Evolutionary conservation across 768 basidiomycete species (phyloP), one percentile per base, ranked within the genome.

Genomic region (Podaxis sp.): DNA sequence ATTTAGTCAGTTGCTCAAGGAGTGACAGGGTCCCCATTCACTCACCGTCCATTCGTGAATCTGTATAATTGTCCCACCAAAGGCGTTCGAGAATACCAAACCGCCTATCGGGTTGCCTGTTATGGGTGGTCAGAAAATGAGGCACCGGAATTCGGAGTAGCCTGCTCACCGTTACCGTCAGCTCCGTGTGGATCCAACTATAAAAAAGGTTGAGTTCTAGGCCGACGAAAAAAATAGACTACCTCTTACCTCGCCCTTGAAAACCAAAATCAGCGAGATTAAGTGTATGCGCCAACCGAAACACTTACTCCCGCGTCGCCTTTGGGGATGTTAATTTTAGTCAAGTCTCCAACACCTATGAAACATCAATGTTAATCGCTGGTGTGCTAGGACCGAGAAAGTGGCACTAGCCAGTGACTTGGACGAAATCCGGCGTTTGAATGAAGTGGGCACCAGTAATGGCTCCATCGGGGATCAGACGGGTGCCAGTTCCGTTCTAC

Each of bases 361-460:
- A 51, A 57, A 26, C 22, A 24, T 15, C 28, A 17, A 36, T n/a
- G 57, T 57, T 46, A 38, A 52, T 52, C 48, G 4, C 53, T 28
- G 13, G n/a, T 44, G 3, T 6, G 22, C 26, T 51, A 51, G 8
- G 22, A 19, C 26, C 19, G 44, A 22, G 36, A 19, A 39, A 3
- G 67, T 66, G 36, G 63, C 61, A 68, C 71, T 51, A 46, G 78
- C 88, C 92, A 42, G 85, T 87, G 59, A 92, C 75, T 68, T 89
- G 90, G 38, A 91, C 79, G 71, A 86, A 92, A 71, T 88, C 87
- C n/a, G 89, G 86, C 0, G 91, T 90, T 65, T 84, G 79, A 4
- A 91, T 80, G 70, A 90, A 84, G 70, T 88, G 89, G 17, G 84
- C 88, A 56, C 86, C 86, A 1, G 76, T 78, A 68, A 92, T 84